Evolutionary conservation across 192 early-diverging fungal genomes (phyloP), one percentile per base, ranked within the genome.

Genomic region (Dispira simplex): DNA sequence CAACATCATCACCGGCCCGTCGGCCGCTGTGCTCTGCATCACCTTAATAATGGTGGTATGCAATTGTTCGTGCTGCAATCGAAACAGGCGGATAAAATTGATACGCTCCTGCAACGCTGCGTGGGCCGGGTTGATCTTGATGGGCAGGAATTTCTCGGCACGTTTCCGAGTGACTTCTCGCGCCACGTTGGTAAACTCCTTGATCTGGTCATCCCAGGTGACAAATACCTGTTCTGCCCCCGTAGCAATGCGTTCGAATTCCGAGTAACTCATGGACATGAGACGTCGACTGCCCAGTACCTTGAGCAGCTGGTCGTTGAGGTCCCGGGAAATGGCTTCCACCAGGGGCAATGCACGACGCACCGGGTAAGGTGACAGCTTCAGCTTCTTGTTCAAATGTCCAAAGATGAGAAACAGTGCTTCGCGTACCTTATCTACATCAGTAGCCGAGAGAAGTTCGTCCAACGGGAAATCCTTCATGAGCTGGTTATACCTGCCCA

Each of bases 381-480:
- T 92, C 44, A 98, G 84, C 74, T 99, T 99, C 71, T 95, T 97
- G 79, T 91, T 97, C 46, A 99, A 68, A 76, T 99, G 97, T 16
- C 76, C 83, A 81, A 98, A 99, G 64, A 99, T 90, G 58, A 82
- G 72, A 46, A 75, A 65, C 13, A 99, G 58, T 0, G 92, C 84
- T 6, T 86, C 80, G 58, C 81, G 76, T 58, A 94, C 80, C 64
- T 91, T 90, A 11, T 79, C 81, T 2, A 96, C 79, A 68, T 99
- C 96, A 13, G 95, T 93, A 0, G 95, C 90, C 8, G 96, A 83
- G 54, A 99, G 78, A 44, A 99, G 79, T 70, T 99, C 97, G 71
- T 93, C 92, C 47, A 98, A 73, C 18, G 97, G 97, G 62, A 99
- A 99, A 58, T 99, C 96, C 73, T 90, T 91, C 95, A 99, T 98